Evolutionary conservation across 2,329 filamentous ascomycete species (phyloP).

Genomic region (Malbranchea cinnamomea): DNA sequence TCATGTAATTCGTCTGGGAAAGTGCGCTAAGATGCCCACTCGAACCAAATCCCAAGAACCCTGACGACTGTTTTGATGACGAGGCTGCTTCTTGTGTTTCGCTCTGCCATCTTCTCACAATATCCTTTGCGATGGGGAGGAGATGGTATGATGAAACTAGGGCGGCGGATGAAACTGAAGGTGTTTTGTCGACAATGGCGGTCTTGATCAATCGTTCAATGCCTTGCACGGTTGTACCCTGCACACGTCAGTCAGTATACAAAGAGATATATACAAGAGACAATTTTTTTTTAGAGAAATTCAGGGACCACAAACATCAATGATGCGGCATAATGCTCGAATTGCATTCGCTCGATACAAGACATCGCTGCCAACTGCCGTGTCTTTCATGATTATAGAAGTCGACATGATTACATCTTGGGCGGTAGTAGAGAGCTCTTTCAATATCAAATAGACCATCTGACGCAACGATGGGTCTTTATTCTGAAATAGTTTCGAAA

Average conservation of each 20-base stretch:
- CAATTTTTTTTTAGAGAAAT: no score
- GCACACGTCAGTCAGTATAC: slow-evolving; percentile 11
- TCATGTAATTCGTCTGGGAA: slow-evolving; percentile 85
- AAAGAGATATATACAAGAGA: no score
- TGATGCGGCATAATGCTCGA: slow-evolving; percentile 86
- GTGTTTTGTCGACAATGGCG: slow-evolving; percentile 97
- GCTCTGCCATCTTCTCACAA: slow-evolving; percentile 94
- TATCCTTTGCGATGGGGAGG: slow-evolving; percentile 85
- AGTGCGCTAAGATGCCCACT: slow-evolving; percentile 53
- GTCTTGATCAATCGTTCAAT: slow-evolving; percentile 99
- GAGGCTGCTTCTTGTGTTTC: slow-evolving; percentile 95
- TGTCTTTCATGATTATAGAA: slow-evolving; percentile 99
- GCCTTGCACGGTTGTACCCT: slow-evolving; percentile 90
- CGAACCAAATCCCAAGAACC: slow-evolving; percentile 89
- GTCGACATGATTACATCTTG: slow-evolving; percentile 99
- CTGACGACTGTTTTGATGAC: slow-evolving; percentile 71
- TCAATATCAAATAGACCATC: slow-evolving; percentile 97
- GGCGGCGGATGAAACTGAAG: slow-evolving; percentile 89
- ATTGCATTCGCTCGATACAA: slow-evolving; percentile 94
- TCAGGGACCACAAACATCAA: slow-evolving; percentile 51
- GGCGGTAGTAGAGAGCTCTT: slow-evolving; percentile 87
- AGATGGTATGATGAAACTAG: slow-evolving; percentile 96
- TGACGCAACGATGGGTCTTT: slow-evolving; percentile 95
- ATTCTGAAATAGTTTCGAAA: slow-evolving; percentile 98
- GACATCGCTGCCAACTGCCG: slow-evolving; percentile 82